phyloP scores from a whole-genome alignment of 176 grass and related monocot species.

The Eleusine coracana region DNA sequence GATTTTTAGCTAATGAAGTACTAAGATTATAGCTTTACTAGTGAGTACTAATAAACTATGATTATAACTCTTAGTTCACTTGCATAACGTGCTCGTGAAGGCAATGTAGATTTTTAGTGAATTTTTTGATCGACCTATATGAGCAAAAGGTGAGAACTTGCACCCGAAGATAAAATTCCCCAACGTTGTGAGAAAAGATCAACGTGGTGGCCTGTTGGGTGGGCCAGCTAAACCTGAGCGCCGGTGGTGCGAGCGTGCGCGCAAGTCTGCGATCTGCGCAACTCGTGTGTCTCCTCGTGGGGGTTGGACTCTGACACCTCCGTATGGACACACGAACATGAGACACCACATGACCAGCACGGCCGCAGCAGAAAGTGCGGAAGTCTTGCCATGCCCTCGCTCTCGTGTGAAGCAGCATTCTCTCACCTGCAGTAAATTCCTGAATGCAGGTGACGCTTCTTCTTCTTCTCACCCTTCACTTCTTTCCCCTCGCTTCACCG shows the following conservation, averaged over 20 bases:
- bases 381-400: conserved; percentile 32
- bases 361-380: conserved; percentile 59
- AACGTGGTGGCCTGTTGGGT: not conserved
- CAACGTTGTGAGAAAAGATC: not conserved
- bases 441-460: not conserved
- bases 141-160: too few species aligned
- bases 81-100: too few species aligned
- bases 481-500: not conserved
- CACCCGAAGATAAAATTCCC: too few species aligned
- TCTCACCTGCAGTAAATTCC: not conserved
- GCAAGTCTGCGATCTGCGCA: not conserved
- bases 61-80: too few species aligned
- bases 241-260: not conserved
- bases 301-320: conserved; percentile 44
- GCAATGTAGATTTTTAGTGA: too few species aligned
- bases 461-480: not conserved
- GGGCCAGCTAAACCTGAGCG: not conserved
- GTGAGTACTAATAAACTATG: too few species aligned
- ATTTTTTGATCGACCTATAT: too few species aligned
- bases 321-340: conserved; percentile 9
- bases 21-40: too few species aligned
- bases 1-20: too few species aligned
- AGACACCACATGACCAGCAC: not conserved
- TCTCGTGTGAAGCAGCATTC: conserved; percentile 17
- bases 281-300: conserved; percentile 35